Percentiles rank a stretch among this genome's conserved stretches.
These are phyloP conservation scores for Neofusicoccum parvum DNA, from an alignment of 2,329 filamentous ascomycete genomes.

Conservation along the genomic window DNA sequence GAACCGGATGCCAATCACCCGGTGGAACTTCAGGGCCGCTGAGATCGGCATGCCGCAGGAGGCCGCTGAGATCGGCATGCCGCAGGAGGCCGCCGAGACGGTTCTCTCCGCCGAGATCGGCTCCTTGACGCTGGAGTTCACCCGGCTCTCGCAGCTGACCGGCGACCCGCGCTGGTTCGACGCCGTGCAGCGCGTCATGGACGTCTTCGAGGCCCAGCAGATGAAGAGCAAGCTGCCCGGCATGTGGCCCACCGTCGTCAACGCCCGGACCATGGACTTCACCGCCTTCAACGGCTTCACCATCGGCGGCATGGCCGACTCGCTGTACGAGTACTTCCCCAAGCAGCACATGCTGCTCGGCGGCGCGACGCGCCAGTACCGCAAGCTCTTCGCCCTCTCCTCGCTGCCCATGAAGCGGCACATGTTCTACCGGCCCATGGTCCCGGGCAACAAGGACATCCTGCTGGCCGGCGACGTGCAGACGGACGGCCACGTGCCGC, in stretches of 20 bases:
- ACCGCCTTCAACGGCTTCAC: slow-evolving; percentile 35
- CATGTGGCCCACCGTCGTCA: slow-evolving; percentile 43
- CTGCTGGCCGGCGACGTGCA: slow-evolving; percentile 39
- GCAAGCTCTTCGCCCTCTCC: slow-evolving; percentile 58
- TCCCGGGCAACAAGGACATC: slow-evolving; percentile 34
- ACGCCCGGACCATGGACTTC: slow-evolving; percentile 36
- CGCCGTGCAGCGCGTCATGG: slow-evolving; percentile 37
- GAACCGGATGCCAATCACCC: slow-evolving; percentile 47
- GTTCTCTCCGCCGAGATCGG: slow-evolving; percentile 52
- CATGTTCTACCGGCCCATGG: slow-evolving; percentile 52
- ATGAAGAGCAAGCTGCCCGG: slow-evolving; percentile 36
- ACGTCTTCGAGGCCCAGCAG: slow-evolving; percentile 35
- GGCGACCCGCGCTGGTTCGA: slow-evolving; percentile 41
- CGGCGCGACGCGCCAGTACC: slow-evolving; percentile 50
- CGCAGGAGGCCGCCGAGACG: slow-evolving; percentile 39
- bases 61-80: slow-evolving; percentile 40
- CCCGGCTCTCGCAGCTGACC: slow-evolving; percentile 40
- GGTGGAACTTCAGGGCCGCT: slow-evolving; percentile 39
- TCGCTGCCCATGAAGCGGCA: slow-evolving; percentile 48
- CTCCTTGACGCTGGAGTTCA: slow-evolving; percentile 46
- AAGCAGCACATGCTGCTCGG: slow-evolving; percentile 43
- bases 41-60: slow-evolving; percentile 36
- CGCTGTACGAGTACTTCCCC: slow-evolving; percentile 42
- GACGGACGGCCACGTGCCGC: slow-evolving; percentile 24
- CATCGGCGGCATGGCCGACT: slow-evolving; percentile 41